Conservation (phyloP, 1,139 yeast genomes). For the Candida tunisiensis region DNA sequence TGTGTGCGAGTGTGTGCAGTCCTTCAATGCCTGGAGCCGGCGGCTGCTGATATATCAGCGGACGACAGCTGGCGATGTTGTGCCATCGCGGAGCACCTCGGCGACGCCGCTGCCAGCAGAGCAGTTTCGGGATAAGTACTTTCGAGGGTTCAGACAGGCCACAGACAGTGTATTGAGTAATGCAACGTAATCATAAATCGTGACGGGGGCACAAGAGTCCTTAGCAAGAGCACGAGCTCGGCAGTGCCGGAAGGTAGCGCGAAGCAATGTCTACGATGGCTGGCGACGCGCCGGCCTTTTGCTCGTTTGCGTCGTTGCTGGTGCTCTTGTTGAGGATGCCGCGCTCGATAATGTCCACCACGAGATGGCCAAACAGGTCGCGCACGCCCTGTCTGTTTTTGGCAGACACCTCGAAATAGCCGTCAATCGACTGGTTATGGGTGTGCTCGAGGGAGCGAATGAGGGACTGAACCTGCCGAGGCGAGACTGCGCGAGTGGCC, state of each 20-base stretch:
- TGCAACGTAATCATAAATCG: neutral
- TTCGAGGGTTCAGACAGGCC: slow-evolving; percentile 33
- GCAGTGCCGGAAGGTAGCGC: too few relatives aligned
- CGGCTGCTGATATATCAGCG: slow-evolving; percentile 67
- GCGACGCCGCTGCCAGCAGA: slow-evolving; percentile 22
- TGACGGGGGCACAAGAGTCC: neutral
- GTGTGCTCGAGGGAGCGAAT: too few relatives aligned
- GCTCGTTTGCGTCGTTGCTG: neutral
- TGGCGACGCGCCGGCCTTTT: neutral
- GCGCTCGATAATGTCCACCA: too few relatives aligned
- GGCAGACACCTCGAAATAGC: too few relatives aligned
- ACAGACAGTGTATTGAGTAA: neutral
- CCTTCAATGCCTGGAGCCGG: slow-evolving; percentile 81
- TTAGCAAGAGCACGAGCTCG: neutral
- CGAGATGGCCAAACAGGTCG: too few relatives aligned
- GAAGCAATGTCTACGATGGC: neutral
- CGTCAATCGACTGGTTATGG: too few relatives aligned
- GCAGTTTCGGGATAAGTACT: slow-evolving; percentile 67
- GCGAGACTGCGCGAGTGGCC: too few relatives aligned
- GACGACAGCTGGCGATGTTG: slow-evolving; percentile 33
- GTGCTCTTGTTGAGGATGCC: slow-evolving; percentile 4
- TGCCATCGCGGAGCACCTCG: neutral
- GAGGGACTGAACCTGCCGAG: too few relatives aligned
- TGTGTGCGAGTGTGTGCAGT: slow-evolving; percentile 65
- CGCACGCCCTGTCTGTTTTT: too few relatives aligned